phyloP scores from a whole-genome alignment of 345 rosid species.

The Clausena lansium region DNA sequence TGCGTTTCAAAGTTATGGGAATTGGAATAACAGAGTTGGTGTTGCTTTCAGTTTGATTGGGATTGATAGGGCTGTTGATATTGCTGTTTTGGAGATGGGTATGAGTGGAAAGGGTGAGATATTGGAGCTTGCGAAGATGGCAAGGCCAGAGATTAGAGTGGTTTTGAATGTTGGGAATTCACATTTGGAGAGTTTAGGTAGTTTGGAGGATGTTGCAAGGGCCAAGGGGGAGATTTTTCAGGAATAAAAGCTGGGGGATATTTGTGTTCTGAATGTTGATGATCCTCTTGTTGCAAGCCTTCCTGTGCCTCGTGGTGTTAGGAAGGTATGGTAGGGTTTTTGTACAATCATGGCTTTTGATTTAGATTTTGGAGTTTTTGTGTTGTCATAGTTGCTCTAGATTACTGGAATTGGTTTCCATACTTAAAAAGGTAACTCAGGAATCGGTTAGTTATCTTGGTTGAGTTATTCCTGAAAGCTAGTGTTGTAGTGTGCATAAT shows the following conservation, averaged over 20 bases:
- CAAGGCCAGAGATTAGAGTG: slow-evolving; percentile 26
- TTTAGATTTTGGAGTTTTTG: not conserved
- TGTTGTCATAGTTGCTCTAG: not conserved
- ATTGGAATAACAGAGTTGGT: slow-evolving; percentile 31
- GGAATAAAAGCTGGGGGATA: slow-evolving; percentile 20
- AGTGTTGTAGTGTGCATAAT: not conserved
- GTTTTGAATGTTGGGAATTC: slow-evolving; percentile 28
- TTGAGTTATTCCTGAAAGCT: not conserved
- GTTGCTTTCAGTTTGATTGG: slow-evolving; percentile 32
- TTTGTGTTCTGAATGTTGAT: slow-evolving; percentile 32
- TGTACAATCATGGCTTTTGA: not conserved
- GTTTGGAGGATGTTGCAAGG: slow-evolving; percentile 29
- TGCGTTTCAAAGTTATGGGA: slow-evolving; percentile 29
- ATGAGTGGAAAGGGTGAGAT: slow-evolving; percentile 34
- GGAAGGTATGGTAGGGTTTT: slow-evolving; percentile 17
- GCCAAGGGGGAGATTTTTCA: slow-evolving; percentile 30
- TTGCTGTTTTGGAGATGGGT: slow-evolving; percentile 35
- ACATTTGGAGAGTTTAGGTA: slow-evolving; percentile 31
- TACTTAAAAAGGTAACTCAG: not conserved
- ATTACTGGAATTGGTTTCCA: not conserved
- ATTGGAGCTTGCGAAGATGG: slow-evolving; percentile 33
- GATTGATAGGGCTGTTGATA: slow-evolving; percentile 15
- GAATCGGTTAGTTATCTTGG: not conserved
- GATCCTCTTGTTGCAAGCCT: slow-evolving; percentile 30
- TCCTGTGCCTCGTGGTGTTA: slow-evolving; percentile 22